phyloP scores from a whole-genome alignment of 164 flowering plant species.

The Vitis vinifera region DNA sequence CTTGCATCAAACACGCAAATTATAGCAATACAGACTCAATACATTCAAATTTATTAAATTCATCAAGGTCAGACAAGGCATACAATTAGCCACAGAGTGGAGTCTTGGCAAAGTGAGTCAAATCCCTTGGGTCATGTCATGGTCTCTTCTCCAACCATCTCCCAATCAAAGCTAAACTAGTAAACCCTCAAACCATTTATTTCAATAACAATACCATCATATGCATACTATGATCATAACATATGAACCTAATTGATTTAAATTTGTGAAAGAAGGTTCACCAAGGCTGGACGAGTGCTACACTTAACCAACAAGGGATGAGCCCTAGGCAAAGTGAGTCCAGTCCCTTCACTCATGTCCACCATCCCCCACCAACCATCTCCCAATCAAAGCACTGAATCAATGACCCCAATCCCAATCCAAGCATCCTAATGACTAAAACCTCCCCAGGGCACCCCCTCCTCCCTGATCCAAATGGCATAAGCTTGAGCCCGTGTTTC shows the following conservation, averaged over 20 bases:
- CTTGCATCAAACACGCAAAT: too few species aligned
- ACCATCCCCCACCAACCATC: constrained; percentile 28
- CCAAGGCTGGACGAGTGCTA: constrained; percentile 24
- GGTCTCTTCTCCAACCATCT: too few species aligned
- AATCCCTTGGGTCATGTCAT: too few species aligned
- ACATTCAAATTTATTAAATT: too few species aligned
- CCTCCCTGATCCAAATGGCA: constrained; percentile 51
- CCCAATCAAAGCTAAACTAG: too few species aligned
- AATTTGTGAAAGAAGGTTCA: constrained; percentile 26
- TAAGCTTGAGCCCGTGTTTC: constrained; percentile 26
- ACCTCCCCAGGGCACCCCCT: constrained; percentile 49
- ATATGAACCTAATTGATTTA: constrained; percentile 1
- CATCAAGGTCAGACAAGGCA: too few species aligned
- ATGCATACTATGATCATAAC: too few species aligned
- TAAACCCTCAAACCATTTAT: too few species aligned
- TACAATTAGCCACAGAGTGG: too few species aligned
- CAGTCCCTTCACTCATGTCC: constrained; percentile 43
- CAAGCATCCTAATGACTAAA: constrained; percentile 31
- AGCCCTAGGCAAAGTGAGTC: constrained; percentile 34
- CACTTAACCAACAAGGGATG: constrained; percentile 29
- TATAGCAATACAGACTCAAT: too few species aligned
- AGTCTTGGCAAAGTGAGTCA: too few species aligned
- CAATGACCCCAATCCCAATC: constrained; percentile 31
- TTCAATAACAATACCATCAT: too few species aligned
- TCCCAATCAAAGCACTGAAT: constrained; percentile 59